Base-by-base conservation (phyloP, 106 monocot genomes). In the Acorus gramineus region DNA sequence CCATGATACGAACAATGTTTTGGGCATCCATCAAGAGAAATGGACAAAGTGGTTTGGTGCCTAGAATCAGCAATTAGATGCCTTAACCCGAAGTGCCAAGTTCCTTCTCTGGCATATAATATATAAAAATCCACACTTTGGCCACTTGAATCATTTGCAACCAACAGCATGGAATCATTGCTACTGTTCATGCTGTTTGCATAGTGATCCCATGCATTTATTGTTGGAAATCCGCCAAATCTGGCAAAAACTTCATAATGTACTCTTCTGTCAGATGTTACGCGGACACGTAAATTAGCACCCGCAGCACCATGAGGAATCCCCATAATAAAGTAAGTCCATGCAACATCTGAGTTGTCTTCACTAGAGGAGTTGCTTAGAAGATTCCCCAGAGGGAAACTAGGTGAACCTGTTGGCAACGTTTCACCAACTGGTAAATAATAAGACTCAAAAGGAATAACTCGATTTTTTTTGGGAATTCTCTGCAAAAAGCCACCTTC, bases 301-400 rank as follows among this genome's bases (percentile, higher is more conserved):
- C 96, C 91, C 55, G 83, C 78, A 59, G 87, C 80, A 79, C 90
- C 91, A 59, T 66, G 69, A 58, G 96, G 85, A 73, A 96, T 55
- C 61, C 82, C 73, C 4, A 96, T 12, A 61, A 87, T 61, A 65
- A 96, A 87, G 71, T 81, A 87, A 63, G 87, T 91, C 90, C 91
- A 96, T 7, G 79, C 61, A 78, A 59, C 52, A 75, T 77, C 28
- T 54, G 68, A 63, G 28, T 9, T 56, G 6, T 4, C 59, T 58
- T 75, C 57, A 55, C 61, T 44, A 45, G 80, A 83, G 53, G 69
- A 74, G 45, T 87, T 83, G 77, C 77, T 87, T 49, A 96, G 77
- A 67, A 85, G 69, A 45, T 77, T 47, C 61, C 81, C 73, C 55
- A 88, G 8, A 50, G 66, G 48, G 69, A 93, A 80, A 52, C 61